phyloP scores from a whole-genome alignment of 2,329 filamentous ascomycete genomes.

The Bisporella sp. region DNA sequence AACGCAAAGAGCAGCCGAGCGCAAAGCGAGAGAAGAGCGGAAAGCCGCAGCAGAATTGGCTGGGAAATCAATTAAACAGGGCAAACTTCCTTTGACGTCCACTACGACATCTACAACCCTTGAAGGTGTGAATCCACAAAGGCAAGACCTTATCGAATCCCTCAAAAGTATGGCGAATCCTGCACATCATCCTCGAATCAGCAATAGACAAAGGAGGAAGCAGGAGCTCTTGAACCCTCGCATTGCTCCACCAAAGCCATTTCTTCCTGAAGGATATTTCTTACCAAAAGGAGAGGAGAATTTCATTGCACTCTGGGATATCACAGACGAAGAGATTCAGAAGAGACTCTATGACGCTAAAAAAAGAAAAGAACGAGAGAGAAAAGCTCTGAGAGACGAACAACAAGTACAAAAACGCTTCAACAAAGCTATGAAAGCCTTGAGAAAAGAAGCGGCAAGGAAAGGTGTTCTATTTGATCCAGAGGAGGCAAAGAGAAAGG shows the following conservation, averaged over 20 bases:
- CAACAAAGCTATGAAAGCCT: constrained; percentile 20
- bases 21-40: constrained; percentile 4
- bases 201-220: constrained; percentile 15
- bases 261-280: constrained; percentile 21
- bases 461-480: constrained; percentile 18
- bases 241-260: constrained; percentile 17
- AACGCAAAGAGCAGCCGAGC: constrained; percentile 11
- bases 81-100: background rate
- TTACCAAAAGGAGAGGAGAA: constrained; percentile 26
- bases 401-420: constrained; percentile 21
- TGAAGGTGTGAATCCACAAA: background rate
- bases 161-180: background rate
- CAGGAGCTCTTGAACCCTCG: constrained; percentile 13
- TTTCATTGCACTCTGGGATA: constrained; percentile 27
- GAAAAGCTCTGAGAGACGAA: constrained; percentile 13
- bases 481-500: constrained; percentile 16
- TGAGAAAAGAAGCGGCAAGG: constrained; percentile 17
- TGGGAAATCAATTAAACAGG: background rate
- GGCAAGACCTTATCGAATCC: background rate
- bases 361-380: constrained; percentile 13
- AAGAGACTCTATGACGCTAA: constrained; percentile 17
- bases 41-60: constrained; percentile 1
- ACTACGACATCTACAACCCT: background rate
- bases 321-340: constrained; percentile 24
- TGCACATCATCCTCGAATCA: constrained; percentile 2